Evolutionary conservation across 2,329 filamentous ascomycete species (phyloP).

Genomic region (Tolypocladium capitatum): DNA sequence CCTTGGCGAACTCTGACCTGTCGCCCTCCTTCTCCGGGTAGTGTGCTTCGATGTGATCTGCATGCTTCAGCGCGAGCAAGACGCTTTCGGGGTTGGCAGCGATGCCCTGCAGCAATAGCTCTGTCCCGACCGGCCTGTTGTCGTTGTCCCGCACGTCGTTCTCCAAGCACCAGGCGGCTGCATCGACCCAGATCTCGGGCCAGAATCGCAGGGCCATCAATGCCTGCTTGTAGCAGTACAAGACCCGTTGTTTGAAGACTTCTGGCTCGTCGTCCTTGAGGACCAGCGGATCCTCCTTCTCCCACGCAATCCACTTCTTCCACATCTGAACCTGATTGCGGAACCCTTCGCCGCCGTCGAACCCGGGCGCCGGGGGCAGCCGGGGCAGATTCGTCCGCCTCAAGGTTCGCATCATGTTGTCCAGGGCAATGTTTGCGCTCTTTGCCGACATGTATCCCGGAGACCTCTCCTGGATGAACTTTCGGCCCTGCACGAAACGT

Average conservation of each 20-base stretch:
- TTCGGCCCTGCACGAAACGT: slow-evolving; percentile 54
- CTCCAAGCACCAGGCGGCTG: slow-evolving; percentile 80
- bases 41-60: slow-evolving; percentile 72
- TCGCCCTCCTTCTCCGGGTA: slow-evolving; percentile 67
- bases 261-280: slow-evolving; percentile 68
- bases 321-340: slow-evolving; percentile 73
- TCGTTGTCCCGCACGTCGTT: slow-evolving; percentile 55
- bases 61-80: slow-evolving; percentile 76
- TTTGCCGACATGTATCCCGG: slow-evolving; percentile 93
- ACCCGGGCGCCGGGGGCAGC: slow-evolving; percentile 72
- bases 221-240: slow-evolving; percentile 89
- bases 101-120: slow-evolving; percentile 72
- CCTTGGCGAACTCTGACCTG: slow-evolving; percentile 61
- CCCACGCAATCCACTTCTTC: slow-evolving; percentile 92
- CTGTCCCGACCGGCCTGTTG: slow-evolving; percentile 46
- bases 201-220: slow-evolving; percentile 89
- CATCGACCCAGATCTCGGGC: slow-evolving; percentile 92
- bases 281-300: slow-evolving; percentile 83
- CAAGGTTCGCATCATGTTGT: slow-evolving; percentile 70
- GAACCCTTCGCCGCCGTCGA: slow-evolving; percentile 77
- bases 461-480: slow-evolving; percentile 86
- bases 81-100: slow-evolving; percentile 89
- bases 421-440: slow-evolving; percentile 77
- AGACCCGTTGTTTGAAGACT: slow-evolving; percentile 61
- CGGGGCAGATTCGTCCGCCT: slow-evolving; percentile 65